A percentile compares a stretch with the other conserved stretches of the same genome.
These are phyloP conservation scores for Tripterygium wilfordii DNA, from an alignment of 177 flowering plant species.

Conservation along the genomic window DNA sequence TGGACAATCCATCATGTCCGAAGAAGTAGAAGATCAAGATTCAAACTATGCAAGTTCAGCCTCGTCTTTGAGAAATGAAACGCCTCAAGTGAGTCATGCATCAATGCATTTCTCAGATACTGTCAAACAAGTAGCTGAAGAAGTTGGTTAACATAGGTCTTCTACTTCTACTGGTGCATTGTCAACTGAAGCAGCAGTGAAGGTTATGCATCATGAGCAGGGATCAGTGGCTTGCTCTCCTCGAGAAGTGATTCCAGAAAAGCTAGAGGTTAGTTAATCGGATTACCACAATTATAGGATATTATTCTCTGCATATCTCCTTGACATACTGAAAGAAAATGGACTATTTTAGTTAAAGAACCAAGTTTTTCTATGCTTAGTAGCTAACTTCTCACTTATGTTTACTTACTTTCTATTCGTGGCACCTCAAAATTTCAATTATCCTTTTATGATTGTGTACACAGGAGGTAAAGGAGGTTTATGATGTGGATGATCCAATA, in stretches of 20 bases:
- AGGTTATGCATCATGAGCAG: not conserved
- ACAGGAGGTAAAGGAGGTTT: not conserved
- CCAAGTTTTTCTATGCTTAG: not conserved
- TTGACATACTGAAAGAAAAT: not conserved
- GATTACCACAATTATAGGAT: no score
- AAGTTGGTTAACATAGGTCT: not conserved
- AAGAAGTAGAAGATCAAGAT: slow-evolving; percentile 1
- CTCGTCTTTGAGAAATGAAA: not conserved
- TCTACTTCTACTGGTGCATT: slow-evolving; percentile 2
- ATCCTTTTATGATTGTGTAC: not conserved
- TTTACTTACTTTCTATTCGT: no score
- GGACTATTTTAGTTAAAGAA: not conserved
- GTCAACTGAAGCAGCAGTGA: slow-evolving; percentile 1
- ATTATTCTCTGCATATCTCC: not conserved
- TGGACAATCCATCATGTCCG: not conserved
- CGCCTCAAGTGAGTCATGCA: slow-evolving; percentile 3
- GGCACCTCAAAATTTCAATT: no score
- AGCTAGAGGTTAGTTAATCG: slow-evolving; percentile 15
- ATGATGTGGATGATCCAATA: not conserved
- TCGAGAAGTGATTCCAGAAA: not conserved
- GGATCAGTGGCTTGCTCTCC: not conserved
- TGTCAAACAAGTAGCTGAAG: not conserved
- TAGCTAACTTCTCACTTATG: not conserved
- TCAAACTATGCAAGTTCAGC: not conserved
- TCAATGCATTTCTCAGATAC: not conserved